Base-by-base conservation (phyloP, 805 yeast genomes). In the Candida silvicultrix region DNA sequence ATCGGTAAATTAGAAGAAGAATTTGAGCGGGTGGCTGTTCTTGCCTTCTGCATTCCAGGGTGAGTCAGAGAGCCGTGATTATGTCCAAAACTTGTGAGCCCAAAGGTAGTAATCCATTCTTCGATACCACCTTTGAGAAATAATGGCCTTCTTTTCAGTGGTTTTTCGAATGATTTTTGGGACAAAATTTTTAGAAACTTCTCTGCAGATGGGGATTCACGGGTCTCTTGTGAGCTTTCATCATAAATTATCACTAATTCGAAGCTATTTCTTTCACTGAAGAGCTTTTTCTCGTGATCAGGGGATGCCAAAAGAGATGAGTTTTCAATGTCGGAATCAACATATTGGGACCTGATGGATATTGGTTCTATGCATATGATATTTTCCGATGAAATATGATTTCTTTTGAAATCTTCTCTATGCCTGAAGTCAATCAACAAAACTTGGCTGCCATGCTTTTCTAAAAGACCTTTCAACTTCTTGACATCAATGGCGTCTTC, bases 351-450 rank as follows among this genome's bases (percentile, higher is more conserved):
- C 44, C 79, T 64, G 18, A 82, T 67, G 1, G 79, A 71, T 18
- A 75, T 70, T 0, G 97, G 97, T 44, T 88, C 96, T 18, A 90
- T 74, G 58, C 90, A 86, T 11, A 87, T 73, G 9, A 85, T 62
- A 45, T 84, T 77, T 3, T 68, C 64, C 22, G 78, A 66, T 12
- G 74, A 67, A 20, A 90, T 79, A 62, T 89, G 97, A 41, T 77
- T 75, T 38, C 68, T 66, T 41, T 78, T 75, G 58, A 75, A 89
- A 34, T 78, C 81, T 18, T 68, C 69, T 36, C 82, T 69, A 16
- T 82, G 68, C 53, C 97, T 69, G 38, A 81, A 74, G 60, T 92
- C 98, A 7, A 92, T 73, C 11, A 90, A 49, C n/a, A 90, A 67
- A 0, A 84, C 57, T 25, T 47, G 20, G 41, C 39, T 15, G 42